A percentile compares a stretch with the other conserved stretches of the same genome.
These are phyloP conservation scores for Coniferiporia weirii DNA, from an alignment of 1,284 basidiomycete species.

Conservation along the genomic window DNA sequence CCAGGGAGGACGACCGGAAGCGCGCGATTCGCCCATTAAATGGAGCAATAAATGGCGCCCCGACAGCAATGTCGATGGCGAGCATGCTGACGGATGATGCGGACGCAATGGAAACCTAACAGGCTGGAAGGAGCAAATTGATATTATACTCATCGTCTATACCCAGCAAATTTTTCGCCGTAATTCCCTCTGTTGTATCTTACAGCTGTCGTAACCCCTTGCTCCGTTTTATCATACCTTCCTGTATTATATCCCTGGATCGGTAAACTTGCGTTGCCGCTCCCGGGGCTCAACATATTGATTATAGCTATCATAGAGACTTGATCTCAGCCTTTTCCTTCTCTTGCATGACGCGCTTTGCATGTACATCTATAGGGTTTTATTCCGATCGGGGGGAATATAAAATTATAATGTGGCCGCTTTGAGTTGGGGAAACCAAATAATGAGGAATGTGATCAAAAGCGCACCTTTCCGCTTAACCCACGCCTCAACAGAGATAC, in stretches of 20 bases:
- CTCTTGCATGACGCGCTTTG: conserved; percentile 72
- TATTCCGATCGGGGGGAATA: conserved; percentile 9
- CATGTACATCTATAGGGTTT: conserved; percentile 56
- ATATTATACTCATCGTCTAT: not conserved
- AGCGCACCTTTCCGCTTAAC: conserved; percentile 75
- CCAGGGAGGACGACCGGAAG: conserved; percentile 49
- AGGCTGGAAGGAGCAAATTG: not conserved
- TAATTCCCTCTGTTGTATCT: not conserved
- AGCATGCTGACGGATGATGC: conserved; percentile 30
- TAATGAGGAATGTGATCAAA: not conserved
- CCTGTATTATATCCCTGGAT: not conserved
- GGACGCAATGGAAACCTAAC: conserved; percentile 42
- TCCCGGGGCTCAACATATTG: not conserved
- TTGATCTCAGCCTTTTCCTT: conserved; percentile 80
- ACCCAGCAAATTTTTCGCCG: not conserved
- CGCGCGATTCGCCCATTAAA: conserved; percentile 15
- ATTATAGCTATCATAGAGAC: conserved; percentile 42
- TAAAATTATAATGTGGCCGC: not conserved
- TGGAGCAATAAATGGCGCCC: conserved; percentile 31
- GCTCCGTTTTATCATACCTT: not conserved
- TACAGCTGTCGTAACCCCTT: not conserved
- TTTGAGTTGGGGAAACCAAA: not conserved
- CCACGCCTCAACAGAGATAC: conserved; percentile 90
- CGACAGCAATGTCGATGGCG: not conserved
- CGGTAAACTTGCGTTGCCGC: not conserved